Evolutionary conservation across 2,329 filamentous ascomycete genomes (phyloP).

Genomic region (Cryphonectria nitschkei): DNA sequence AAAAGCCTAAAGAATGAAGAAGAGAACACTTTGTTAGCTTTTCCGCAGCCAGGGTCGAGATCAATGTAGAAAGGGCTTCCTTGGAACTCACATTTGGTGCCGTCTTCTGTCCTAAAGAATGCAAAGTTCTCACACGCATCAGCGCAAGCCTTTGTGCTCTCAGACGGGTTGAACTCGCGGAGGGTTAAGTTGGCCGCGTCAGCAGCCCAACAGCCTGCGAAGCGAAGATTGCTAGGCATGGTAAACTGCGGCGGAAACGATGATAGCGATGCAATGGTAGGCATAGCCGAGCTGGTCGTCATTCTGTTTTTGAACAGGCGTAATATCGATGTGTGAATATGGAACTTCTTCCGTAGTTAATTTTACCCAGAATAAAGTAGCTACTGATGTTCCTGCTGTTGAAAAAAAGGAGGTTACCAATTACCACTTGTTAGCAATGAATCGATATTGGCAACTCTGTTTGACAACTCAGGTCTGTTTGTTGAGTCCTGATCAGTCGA

Average conservation of each 20-base stretch:
- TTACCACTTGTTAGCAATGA: neutral
- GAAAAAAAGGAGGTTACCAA: neutral
- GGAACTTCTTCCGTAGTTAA: neutral
- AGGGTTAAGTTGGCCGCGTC: neutral
- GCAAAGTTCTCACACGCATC: neutral
- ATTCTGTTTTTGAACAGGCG: neutral
- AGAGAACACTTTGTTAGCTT: too few species aligned
- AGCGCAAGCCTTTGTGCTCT: neutral
- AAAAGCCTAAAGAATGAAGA: neutral
- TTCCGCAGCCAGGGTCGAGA: too few species aligned
- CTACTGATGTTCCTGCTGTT: neutral
- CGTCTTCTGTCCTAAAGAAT: neutral
- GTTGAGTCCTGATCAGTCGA: neutral
- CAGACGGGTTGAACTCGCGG: neutral
- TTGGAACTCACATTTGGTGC: neutral
- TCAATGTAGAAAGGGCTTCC: neutral
- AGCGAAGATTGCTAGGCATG: neutral
- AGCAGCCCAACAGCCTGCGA: conserved; percentile 8
- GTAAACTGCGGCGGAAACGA: neutral
- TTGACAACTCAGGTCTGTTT: neutral
- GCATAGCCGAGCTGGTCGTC: neutral
- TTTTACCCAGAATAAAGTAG: neutral
- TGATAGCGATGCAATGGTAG: neutral
- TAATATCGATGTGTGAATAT: neutral
- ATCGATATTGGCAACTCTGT: neutral